phyloP scores from a whole-genome alignment of 805 yeast genomes.

The Clavispora vitiphila region DNA sequence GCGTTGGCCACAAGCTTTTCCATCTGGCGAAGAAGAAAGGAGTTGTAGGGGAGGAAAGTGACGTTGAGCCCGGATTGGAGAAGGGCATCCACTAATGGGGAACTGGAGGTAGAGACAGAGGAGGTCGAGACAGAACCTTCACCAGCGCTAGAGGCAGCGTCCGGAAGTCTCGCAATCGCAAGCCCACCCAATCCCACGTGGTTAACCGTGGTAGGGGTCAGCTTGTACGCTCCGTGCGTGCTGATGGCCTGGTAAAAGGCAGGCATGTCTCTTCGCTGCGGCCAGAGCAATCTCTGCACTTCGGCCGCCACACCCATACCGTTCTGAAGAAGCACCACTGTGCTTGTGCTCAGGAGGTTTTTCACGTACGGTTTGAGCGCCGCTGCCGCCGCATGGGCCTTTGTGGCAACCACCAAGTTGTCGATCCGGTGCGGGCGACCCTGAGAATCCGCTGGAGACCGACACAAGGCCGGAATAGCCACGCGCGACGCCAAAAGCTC shows the following conservation, averaged over 20 bases:
- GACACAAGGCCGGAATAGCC: constrained; percentile 21
- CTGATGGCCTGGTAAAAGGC: constrained; percentile 68
- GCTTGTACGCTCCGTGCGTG: constrained; percentile 74
- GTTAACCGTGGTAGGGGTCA: constrained; percentile 23
- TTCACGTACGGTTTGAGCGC: constrained; percentile 57
- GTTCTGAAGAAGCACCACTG: constrained; percentile 71
- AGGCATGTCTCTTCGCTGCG: constrained; percentile 42
- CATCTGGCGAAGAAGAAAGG: constrained; percentile 52
- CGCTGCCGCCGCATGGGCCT: constrained; percentile 64
- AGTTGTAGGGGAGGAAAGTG: constrained; percentile 32
- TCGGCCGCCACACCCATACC: constrained; percentile 71
- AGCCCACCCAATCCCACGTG: constrained; percentile 75
- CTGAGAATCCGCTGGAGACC: constrained; percentile 10
- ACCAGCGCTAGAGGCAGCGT: not conserved
- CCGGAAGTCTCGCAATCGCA: constrained; percentile 53
- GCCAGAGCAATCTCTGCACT: constrained; percentile 53
- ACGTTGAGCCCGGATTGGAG: constrained; percentile 23
- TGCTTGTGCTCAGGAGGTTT: constrained; percentile 45
- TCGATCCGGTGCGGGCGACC: constrained; percentile 28
- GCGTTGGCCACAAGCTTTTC: constrained; percentile 77
- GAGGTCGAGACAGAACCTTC: too few relatives aligned
- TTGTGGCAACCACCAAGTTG: constrained; percentile 70
- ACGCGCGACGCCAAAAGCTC: constrained; percentile 11
- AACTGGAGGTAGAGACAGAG: too few relatives aligned
- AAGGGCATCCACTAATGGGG: constrained; percentile 16